These are phyloP conservation scores for Artemisia tridentata DNA, from an alignment of 129 eudicot genomes.

Conservation along the genomic window DNA sequence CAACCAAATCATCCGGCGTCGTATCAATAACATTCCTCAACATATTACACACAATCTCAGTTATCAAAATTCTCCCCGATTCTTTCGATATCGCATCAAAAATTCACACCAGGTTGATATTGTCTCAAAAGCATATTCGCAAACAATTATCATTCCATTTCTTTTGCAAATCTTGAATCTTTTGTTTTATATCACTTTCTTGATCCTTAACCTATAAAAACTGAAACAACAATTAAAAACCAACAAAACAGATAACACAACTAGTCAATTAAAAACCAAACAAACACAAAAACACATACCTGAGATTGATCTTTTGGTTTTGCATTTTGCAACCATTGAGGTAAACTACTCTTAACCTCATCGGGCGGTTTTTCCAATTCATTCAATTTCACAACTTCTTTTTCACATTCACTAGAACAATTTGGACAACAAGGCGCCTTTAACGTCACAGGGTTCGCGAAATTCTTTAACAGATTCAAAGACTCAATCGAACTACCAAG, in stretches of 20 bases:
- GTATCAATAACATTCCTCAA: constrained; percentile 79
- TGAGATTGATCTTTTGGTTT: no score
- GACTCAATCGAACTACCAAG: constrained; percentile 56
- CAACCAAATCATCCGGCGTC: constrained; percentile 68
- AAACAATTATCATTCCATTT: constrained; percentile 84
- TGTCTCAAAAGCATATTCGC: constrained; percentile 46
- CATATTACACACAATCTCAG: constrained; percentile 84
- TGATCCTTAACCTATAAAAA: constrained; percentile 55
- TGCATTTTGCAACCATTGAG: no score
- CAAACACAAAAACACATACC: no score
- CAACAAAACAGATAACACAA: background rate
- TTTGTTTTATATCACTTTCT: constrained; percentile 47
- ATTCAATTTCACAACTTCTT: no score
- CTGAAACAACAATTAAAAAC: background rate
- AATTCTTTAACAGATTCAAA: constrained; percentile 45
- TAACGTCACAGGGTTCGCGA: constrained; percentile 37
- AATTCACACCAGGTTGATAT: constrained; percentile 54
- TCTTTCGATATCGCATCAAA: constrained; percentile 65
- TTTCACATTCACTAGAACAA: no score
- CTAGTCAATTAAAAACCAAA: no score
- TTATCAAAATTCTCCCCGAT: constrained; percentile 76
- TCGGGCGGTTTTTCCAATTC: no score
- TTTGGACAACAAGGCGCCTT: constrained; percentile 46
- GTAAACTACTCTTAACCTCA: no score
- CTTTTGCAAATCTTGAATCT: constrained; percentile 62